These are phyloP conservation scores for Acanthamoeba pearcei DNA, from an alignment of 208 protist species.

Conservation along the genomic window DNA sequence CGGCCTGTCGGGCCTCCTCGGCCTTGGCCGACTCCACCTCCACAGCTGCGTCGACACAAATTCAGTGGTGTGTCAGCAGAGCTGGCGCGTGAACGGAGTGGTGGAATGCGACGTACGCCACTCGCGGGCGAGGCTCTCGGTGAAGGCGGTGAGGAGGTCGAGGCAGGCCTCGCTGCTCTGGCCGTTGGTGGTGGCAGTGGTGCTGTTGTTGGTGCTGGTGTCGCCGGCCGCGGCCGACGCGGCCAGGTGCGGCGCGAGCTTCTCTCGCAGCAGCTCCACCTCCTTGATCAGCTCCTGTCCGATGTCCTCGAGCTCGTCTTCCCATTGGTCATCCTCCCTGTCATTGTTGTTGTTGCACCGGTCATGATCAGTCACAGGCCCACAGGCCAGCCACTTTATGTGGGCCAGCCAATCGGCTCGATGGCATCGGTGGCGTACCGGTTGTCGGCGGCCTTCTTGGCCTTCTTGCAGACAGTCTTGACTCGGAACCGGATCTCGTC, in stretches of 20 bases:
- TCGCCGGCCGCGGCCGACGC: neutral
- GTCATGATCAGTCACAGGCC: neutral
- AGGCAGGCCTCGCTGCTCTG: slow-evolving; percentile 50
- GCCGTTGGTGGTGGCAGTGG: neutral
- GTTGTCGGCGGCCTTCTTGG: slow-evolving; percentile 42
- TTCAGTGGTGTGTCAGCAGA: too few species aligned
- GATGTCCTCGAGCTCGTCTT: slow-evolving; percentile 60
- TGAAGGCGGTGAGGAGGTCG: slow-evolving; percentile 49
- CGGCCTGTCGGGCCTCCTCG: neutral
- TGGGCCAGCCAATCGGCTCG: too few species aligned
- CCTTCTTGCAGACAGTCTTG: slow-evolving; percentile 52
- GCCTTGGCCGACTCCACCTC: slow-evolving; percentile 36
- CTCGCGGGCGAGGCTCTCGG: slow-evolving; percentile 33
- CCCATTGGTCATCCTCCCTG: slow-evolving; percentile 54
- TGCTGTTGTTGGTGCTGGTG: neutral
- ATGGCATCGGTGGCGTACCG: neutral
- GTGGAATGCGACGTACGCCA: neutral
- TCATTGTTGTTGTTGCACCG: neutral
- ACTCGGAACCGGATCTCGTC: slow-evolving; percentile 55
- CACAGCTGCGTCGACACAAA: neutral
- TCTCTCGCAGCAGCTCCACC: slow-evolving; percentile 41
- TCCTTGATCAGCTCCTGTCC: slow-evolving; percentile 29
- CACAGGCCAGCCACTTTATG: neutral
- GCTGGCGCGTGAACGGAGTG: too few species aligned
- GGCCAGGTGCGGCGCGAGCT: neutral